These are phyloP conservation scores for Gnetum montanum DNA, from an alignment of 75 land plant species.

Conservation along the genomic window DNA sequence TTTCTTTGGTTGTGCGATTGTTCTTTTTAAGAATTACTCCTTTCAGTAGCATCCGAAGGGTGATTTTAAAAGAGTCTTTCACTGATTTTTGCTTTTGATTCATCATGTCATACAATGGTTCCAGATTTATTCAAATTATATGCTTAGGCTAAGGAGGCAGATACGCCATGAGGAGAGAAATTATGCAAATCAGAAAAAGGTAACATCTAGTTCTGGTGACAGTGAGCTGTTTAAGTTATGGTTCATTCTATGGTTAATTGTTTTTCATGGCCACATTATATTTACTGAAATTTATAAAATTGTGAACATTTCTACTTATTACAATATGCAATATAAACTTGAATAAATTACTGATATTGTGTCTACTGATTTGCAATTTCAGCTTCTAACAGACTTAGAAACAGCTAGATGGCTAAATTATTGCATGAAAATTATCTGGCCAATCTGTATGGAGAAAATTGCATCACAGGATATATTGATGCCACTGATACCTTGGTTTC, in stretches of 20 bases:
- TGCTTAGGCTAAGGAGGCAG: constrained; percentile 27
- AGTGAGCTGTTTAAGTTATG: neutral
- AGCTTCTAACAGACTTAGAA: constrained; percentile 84
- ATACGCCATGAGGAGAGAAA: constrained; percentile 63
- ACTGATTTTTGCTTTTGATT: neutral
- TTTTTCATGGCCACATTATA: neutral
- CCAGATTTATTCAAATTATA: constrained; percentile 50
- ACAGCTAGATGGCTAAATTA: constrained; percentile 88
- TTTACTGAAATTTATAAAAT: too few species aligned
- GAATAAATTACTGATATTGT: neutral
- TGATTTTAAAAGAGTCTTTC: neutral
- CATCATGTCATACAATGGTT: neutral
- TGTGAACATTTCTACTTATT: neutral
- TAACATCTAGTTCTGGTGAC: constrained; percentile 14
- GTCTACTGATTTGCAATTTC: constrained; percentile 1
- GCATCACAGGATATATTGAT: constrained; percentile 72
- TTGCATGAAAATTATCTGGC: constrained; percentile 83
- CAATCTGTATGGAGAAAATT: constrained; percentile 77
- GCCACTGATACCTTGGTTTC: constrained; percentile 84
- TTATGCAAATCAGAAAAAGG: constrained; percentile 53
- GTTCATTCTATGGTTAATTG: neutral
- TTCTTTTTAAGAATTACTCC: neutral
- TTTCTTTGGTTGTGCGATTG: neutral
- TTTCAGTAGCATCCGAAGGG: neutral
- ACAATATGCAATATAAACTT: neutral